These are phyloP conservation scores for Trichosporon asahii DNA, from an alignment of 1,284 basidiomycete species.

Conservation along the genomic window DNA sequence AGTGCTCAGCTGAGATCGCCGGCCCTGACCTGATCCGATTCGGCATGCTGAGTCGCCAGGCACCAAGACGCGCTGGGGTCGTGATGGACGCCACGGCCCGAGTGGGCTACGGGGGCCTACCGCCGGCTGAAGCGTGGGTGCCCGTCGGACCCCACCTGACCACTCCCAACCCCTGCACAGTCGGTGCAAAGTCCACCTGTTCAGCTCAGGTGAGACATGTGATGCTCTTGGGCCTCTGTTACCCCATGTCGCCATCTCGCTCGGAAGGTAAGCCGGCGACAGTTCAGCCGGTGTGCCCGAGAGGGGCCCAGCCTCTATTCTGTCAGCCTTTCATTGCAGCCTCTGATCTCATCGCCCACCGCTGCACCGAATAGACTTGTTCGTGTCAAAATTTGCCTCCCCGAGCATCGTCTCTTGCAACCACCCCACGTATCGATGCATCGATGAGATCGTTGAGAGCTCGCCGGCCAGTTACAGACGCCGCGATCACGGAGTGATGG, in stretches of 20 bases:
- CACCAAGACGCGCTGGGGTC: not conserved
- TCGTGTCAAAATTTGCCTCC: not conserved
- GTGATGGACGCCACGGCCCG: not conserved
- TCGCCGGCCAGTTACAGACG: too few species aligned
- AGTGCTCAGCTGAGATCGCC: slow-evolving; percentile 1
- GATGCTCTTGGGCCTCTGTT: not conserved
- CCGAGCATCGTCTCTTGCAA: not conserved
- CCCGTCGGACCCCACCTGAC: not conserved
- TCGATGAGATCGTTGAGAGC: not conserved
- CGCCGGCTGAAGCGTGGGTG: not conserved
- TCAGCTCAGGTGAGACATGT: slow-evolving; percentile 1
- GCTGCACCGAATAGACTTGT: too few species aligned
- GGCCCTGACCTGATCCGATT: not conserved
- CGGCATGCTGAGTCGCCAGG: not conserved
- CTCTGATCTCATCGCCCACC: too few species aligned
- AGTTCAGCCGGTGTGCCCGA: not conserved
- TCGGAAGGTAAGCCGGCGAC: not conserved
- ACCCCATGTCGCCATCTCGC: not conserved
- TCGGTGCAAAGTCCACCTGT: not conserved
- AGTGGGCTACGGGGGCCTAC: not conserved
- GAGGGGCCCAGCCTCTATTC: not conserved
- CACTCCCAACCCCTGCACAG: not conserved
- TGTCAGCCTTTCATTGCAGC: too few species aligned
- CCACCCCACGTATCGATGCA: not conserved
- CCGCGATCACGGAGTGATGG: not conserved